These are phyloP conservation scores for Oryza rufipogon DNA, from an alignment of 176 grass and related monocot species.

Conservation along the genomic window DNA sequence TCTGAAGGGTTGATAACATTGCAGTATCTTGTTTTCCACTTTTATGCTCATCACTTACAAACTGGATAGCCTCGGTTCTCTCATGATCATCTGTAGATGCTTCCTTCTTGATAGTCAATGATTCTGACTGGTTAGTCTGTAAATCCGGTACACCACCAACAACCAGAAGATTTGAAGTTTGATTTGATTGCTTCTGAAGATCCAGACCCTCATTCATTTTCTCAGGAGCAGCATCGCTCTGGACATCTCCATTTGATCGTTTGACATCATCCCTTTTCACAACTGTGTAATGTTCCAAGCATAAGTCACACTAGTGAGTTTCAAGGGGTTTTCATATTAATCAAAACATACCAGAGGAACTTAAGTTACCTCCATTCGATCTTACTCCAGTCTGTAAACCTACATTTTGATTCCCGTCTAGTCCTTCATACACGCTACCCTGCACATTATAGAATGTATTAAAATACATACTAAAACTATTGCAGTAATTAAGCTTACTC, in stretches of 20 bases:
- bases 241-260: conserved; percentile 31
- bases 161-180: conserved; percentile 48
- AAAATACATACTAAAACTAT: conserved; percentile 8
- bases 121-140: conserved; percentile 36
- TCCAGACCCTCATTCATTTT: conserved; percentile 32
- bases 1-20: conserved; percentile 36
- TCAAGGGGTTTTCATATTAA: conserved; percentile 12
- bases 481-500: not conserved
- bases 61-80: conserved; percentile 26
- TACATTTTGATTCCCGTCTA: conserved; percentile 48
- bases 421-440: conserved; percentile 51
- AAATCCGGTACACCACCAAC: conserved; percentile 40
- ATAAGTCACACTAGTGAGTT: conserved; percentile 40
- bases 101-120: conserved; percentile 44
- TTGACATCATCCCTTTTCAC: conserved; percentile 47
- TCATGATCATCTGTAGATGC: conserved; percentile 32
- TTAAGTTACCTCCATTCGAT: conserved; percentile 46
- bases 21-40: conserved; percentile 15
- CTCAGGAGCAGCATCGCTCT: conserved; percentile 27
- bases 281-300: conserved; percentile 49
- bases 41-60: conserved; percentile 37
- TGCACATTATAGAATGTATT: conserved; percentile 39
- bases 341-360: conserved; percentile 27
- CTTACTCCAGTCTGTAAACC: conserved; percentile 31
- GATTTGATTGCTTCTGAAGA: conserved; percentile 43